phyloP scores from a whole-genome alignment of 2,329 filamentous ascomycete genomes.

The Colletotrichum sp. region DNA sequence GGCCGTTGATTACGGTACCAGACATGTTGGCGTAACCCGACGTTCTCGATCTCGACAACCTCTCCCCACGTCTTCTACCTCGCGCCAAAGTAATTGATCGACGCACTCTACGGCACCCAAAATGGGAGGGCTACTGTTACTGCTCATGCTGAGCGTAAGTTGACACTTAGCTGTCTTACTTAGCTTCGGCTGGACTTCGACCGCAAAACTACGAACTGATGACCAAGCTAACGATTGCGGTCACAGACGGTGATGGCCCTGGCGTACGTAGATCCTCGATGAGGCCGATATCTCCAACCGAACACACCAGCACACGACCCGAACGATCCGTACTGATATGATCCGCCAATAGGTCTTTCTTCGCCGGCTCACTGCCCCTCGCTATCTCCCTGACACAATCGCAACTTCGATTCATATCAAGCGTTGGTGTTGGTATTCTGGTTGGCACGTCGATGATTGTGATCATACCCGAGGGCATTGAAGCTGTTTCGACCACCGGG shows the following conservation, averaged over 20 bases:
- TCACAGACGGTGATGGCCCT: conserved; percentile 61
- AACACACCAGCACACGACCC: neutral
- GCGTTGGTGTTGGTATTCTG: conserved; percentile 90
- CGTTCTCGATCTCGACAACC: conserved; percentile 1
- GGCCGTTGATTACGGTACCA: neutral
- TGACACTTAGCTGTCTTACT: neutral
- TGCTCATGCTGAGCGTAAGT: conserved; percentile 47
- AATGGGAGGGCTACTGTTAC: conserved; percentile 45
- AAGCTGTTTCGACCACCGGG: conserved; percentile 76
- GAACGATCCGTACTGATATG: conserved; percentile 10
- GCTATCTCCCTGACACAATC: conserved; percentile 87
- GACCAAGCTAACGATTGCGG: neutral
- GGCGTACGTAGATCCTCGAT: conserved; percentile 49
- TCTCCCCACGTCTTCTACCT: neutral
- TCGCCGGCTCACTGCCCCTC: conserved; percentile 88
- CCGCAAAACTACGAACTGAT: neutral
- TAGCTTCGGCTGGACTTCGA: conserved; percentile 6
- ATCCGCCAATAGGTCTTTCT: conserved; percentile 73
- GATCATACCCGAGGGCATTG: conserved; percentile 95
- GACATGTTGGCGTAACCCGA: conserved; percentile 16
- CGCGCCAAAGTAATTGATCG: neutral
- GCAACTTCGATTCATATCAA: conserved; percentile 87
- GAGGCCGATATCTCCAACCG: conserved; percentile 21
- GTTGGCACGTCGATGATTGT: conserved; percentile 96
- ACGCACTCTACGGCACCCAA: neutral